Conservation (phyloP, 75 land plant genomes). For the Selaginella moellendorffii region DNA sequence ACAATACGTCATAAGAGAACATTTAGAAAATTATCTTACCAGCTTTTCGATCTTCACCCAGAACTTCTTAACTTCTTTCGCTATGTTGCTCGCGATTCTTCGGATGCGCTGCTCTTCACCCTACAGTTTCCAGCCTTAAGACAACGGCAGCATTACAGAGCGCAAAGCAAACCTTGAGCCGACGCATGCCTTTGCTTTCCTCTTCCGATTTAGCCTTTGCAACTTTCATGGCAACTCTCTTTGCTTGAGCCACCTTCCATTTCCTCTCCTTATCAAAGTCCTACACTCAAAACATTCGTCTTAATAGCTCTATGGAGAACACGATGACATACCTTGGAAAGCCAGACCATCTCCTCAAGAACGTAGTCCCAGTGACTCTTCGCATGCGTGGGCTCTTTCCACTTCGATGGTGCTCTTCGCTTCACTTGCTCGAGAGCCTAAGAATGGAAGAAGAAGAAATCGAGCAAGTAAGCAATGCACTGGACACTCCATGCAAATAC, state of each 20-base stretch:
- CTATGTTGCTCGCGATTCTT: constrained; percentile 80
- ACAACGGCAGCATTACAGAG: neutral
- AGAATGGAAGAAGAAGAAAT: constrained; percentile 33
- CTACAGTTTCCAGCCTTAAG: constrained; percentile 25
- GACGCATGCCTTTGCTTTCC: constrained; percentile 62
- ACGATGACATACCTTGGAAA: constrained; percentile 64
- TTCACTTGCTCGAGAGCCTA: constrained; percentile 40
- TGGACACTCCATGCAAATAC: neutral
- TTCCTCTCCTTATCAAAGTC: constrained; percentile 97
- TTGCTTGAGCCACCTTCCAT: constrained; percentile 91
- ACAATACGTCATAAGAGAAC: neutral
- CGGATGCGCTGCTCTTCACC: constrained; percentile 84
- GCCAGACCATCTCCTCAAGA: constrained; percentile 94
- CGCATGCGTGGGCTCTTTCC: constrained; percentile 63
- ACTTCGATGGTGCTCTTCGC: constrained; percentile 10
- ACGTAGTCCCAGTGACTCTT: constrained; percentile 99
- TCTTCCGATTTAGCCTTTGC: constrained; percentile 61
- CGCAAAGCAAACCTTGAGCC: constrained; percentile 47
- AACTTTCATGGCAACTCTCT: constrained; percentile 73
- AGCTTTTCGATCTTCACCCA: constrained; percentile 97
- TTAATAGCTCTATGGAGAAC: neutral
- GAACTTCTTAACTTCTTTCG: constrained; percentile 95
- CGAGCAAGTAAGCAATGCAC: neutral
- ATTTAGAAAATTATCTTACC: constrained; percentile 29
- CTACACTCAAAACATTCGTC: constrained; percentile 18